phyloP scores from a whole-genome alignment of 1,284 basidiomycete genomes.

The Fomitopsis pinicola region DNA sequence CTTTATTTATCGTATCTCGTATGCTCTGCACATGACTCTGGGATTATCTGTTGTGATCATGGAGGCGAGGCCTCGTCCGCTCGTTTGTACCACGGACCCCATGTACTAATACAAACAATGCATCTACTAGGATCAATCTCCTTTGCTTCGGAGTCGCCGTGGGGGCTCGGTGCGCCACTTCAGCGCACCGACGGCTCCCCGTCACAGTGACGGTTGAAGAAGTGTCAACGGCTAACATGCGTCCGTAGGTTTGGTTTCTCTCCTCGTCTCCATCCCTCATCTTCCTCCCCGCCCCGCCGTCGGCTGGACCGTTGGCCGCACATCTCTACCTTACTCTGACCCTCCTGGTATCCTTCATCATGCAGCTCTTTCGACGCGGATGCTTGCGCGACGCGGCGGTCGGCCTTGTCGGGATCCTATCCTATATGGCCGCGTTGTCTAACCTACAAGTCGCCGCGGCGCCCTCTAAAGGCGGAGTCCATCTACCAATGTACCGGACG shows the following conservation, averaged over 20 bases:
- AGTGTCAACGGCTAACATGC: neutral
- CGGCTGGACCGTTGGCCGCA: neutral
- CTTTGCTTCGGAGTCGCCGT: neutral
- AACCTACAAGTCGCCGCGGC: neutral
- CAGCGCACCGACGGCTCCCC: neutral
- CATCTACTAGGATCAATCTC: neutral
- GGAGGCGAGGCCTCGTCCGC: constrained; percentile 5
- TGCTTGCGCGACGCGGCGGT: neutral
- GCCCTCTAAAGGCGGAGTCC: neutral
- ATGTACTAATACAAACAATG: constrained; percentile 7
- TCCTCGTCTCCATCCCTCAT: neutral
- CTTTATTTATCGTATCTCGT: constrained; percentile 12
- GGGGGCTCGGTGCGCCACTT: neutral
- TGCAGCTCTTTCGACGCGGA: neutral
- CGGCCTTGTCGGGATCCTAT: neutral
- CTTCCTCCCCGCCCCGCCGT: neutral
- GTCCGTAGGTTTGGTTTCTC: neutral
- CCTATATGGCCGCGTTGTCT: neutral
- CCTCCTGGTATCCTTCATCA: neutral
- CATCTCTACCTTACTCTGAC: neutral
- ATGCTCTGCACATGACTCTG: constrained; percentile 1
- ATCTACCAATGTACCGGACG: constrained; percentile 5
- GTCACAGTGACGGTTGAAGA: neutral
- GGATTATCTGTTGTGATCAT: neutral
- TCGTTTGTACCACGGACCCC: constrained; percentile 4